Conservation (phyloP, 768 basidiomycete genomes). For the Boletus reticulatus region DNA sequence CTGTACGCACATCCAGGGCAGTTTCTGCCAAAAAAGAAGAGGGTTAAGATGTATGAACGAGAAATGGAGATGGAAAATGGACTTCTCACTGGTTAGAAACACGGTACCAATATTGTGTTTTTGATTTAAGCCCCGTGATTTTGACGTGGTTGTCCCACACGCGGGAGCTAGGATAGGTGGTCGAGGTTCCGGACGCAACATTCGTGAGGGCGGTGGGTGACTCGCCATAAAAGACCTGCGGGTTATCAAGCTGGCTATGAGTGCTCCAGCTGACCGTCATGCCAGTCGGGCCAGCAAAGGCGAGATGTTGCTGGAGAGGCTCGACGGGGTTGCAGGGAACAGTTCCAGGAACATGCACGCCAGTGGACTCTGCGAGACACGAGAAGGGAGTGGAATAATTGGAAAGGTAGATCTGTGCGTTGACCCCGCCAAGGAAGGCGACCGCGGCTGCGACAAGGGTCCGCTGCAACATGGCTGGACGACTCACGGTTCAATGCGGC, state of each 20-base stretch:
- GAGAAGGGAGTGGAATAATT: constrained; percentile 13
- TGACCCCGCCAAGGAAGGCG: constrained; percentile 4
- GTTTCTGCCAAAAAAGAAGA: constrained; percentile 10
- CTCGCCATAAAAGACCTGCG: constrained; percentile 26
- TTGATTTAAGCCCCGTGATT: constrained; percentile 21
- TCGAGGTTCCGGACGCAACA: constrained; percentile 19
- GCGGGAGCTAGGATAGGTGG: constrained; percentile 24
- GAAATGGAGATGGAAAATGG: neutral
- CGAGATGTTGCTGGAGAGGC: constrained; percentile 26
- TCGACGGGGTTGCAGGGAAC: constrained; percentile 29
- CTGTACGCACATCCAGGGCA: constrained; percentile 28
- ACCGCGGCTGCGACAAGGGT: neutral
- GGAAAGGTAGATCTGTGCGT: constrained; percentile 19
- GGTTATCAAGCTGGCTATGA: constrained; percentile 14
- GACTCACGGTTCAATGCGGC: neutral
- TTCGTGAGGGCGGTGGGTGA: constrained; percentile 17
- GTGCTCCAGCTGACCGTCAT: constrained; percentile 31
- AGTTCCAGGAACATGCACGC: constrained; percentile 27
- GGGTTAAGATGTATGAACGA: neutral
- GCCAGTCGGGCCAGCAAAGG: constrained; percentile 23
- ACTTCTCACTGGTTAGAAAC: constrained; percentile 24
- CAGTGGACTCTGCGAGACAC: constrained; percentile 27
- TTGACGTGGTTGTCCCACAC: constrained; percentile 31
- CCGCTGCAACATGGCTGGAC: constrained; percentile 6
- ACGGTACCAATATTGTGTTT: constrained; percentile 29